Evolutionary conservation across 2,329 filamentous ascomycete species (phyloP), one percentile per base, ranked within the genome.

Genomic region (Coleophoma eucalyptorum): DNA sequence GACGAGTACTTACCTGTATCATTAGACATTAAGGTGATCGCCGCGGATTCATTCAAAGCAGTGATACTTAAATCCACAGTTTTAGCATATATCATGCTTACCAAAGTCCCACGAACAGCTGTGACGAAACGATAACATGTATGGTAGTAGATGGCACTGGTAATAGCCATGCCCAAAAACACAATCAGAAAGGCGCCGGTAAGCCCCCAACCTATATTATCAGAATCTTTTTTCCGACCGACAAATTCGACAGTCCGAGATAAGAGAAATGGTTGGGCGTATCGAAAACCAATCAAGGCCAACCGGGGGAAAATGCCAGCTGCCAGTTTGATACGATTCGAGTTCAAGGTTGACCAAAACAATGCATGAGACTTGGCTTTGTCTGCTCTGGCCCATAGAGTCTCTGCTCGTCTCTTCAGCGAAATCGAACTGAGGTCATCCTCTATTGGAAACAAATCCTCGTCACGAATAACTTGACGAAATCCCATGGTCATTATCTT

Each of bases 401-500:
- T 40, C n/a, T 55, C 49, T n/a, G 49, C 52, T 20, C 48, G 51
- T 6, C 19, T 5, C 18, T 53, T 37, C 11, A 61, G 43, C 11
- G 48, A 43, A 16, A 19, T 43, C 11, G 56, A 58, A 33, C 45
- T 50, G 32, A 60, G 58, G 6, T 57, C 55, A 21, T 67, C 61
- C 15, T 69, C 67, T 45, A 73, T 58, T 3, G 59, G 55, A 35
- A 67, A 69, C 19, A 73, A 50, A 50, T 72, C 67, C 26, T 60
- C 56, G 5, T 67, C 65, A 41, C 53, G 62, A 15, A 74, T 56
- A 41, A 72, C 55, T 19, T 61, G 60, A 19, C 56, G 58, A 34
- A 69, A 73, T 1, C 72, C 72, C 11, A 55, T 65, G 43, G 56
- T 48, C 55, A 73, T 60, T 18, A 74, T 58, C 6, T 64, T 61